These are phyloP conservation scores for Talaromyces sp. DNA, from an alignment of 2,329 filamentous ascomycete genomes.

Conservation along the genomic window DNA sequence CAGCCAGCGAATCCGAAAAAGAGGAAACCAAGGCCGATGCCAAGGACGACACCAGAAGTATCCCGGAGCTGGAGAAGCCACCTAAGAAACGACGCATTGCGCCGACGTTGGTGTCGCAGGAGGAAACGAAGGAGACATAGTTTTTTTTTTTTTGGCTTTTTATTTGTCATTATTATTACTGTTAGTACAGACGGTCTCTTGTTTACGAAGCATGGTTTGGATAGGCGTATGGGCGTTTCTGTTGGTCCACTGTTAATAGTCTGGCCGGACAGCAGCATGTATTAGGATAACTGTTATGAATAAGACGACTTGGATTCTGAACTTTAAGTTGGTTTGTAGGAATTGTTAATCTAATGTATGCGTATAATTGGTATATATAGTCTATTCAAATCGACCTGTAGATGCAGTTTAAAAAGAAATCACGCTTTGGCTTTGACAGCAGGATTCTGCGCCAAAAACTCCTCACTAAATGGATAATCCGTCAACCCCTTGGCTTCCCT, in stretches of 20 bases:
- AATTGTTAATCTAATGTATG: neutral
- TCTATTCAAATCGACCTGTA: neutral
- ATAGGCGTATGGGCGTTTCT: neutral
- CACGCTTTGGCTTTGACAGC: neutral
- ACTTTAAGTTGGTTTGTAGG: too few relatives aligned
- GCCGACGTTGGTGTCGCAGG: conserved; percentile 53
- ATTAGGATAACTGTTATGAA: neutral
- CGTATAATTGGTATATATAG: neutral
- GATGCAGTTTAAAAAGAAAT: neutral
- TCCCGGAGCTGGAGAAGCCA: conserved; percentile 32
- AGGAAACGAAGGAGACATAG: neutral
- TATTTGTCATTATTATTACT: neutral
- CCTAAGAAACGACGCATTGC: conserved; percentile 67
- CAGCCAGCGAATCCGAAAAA: conserved; percentile 39
- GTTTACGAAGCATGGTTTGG: neutral
- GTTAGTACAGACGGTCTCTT: neutral
- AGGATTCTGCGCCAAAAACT: conserved; percentile 9
- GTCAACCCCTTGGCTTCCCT: conserved; percentile 12
- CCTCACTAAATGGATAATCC: conserved; percentile 32
- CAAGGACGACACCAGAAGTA: neutral
- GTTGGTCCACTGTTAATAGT: neutral
- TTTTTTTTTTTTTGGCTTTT: neutral
- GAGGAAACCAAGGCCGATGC: conserved; percentile 31
- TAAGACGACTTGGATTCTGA: neutral
- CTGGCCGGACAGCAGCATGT: neutral